phyloP scores from a whole-genome alignment of 208 protist species.

The Leishmania arabica region DNA sequence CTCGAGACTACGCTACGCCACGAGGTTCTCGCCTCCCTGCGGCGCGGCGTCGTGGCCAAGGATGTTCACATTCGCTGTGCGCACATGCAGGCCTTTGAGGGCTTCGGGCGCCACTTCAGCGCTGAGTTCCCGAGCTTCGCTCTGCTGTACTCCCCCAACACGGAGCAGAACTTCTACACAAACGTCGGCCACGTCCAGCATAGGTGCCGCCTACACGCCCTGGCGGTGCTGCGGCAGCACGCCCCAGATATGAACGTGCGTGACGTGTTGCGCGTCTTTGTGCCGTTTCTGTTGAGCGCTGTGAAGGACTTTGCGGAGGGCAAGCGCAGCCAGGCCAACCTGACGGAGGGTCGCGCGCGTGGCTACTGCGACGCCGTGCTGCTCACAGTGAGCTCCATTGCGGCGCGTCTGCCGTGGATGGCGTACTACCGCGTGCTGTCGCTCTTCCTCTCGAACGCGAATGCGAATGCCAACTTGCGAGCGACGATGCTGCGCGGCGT shows the following conservation, averaged over 20 bases:
- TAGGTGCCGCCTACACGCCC: slow-evolving; percentile 78
- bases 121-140: slow-evolving; percentile 72
- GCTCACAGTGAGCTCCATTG: slow-evolving; percentile 68
- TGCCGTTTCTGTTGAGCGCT: slow-evolving; percentile 82
- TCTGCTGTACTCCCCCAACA: slow-evolving; percentile 71
- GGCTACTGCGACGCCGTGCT: slow-evolving; percentile 87
- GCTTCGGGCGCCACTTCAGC: slow-evolving; percentile 64
- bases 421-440: slow-evolving; percentile 88
- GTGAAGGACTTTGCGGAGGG: slow-evolving; percentile 90
- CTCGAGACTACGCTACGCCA: slow-evolving; percentile 73
- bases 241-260: slow-evolving; percentile 60
- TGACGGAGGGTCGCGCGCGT: slow-evolving; percentile 81
- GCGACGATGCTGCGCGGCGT: slow-evolving; percentile 87
- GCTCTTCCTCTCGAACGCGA: slow-evolving; percentile 79
- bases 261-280: slow-evolving; percentile 85
- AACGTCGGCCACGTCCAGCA: slow-evolving; percentile 88
- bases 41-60: slow-evolving; percentile 77
- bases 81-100: slow-evolving; percentile 77
- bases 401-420: slow-evolving; percentile 80
- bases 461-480: slow-evolving; percentile 60
- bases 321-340: slow-evolving; percentile 76
- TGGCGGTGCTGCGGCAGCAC: slow-evolving; percentile 62
- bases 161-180: slow-evolving; percentile 80
- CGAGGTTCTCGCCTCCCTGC: slow-evolving; percentile 75
- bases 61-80: slow-evolving; percentile 74